phyloP scores from a whole-genome alignment of 768 basidiomycete species.

The Tylopilus intermedius region DNA sequence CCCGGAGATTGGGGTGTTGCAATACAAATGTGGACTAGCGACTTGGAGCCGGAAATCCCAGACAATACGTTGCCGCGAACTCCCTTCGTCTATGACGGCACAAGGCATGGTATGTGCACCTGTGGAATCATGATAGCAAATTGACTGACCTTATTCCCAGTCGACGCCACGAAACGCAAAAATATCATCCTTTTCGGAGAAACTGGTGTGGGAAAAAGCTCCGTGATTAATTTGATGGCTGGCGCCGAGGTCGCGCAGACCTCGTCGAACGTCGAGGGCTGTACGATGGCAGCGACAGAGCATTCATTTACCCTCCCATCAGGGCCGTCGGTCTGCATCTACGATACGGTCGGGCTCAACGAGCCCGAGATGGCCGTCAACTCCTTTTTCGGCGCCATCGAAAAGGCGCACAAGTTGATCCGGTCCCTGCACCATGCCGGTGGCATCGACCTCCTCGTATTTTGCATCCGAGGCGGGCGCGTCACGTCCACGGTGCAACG shows the following conservation, averaged over 20 bases:
- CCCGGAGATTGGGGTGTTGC: too few species aligned
- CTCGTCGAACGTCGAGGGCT: not conserved
- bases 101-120: too few species aligned
- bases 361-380: constrained; percentile 5
- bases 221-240: constrained; percentile 9
- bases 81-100: too few species aligned
- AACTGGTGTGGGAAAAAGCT: constrained; percentile 10
- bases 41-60: too few species aligned
- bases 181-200: constrained; percentile 10
- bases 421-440: not conserved
- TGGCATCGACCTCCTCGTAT: constrained; percentile 15
- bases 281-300: not conserved
- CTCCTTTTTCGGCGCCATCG: constrained; percentile 5
- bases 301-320: not conserved
- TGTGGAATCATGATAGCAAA: too few species aligned
- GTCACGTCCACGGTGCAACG: constrained; percentile 7
- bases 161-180: not conserved
- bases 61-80: too few species aligned
- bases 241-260: not conserved
- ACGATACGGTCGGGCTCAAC: constrained; percentile 7
- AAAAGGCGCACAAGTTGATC: constrained; percentile 9
- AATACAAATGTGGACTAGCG: too few species aligned
- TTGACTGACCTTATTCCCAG: not conserved
- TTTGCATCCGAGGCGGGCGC: constrained; percentile 7
- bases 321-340: not conserved